Evolutionary conservation across 2,329 filamentous ascomycete species (phyloP), one percentile per base, ranked within the genome.

Genomic region (Mycocentrospora acerina): DNA sequence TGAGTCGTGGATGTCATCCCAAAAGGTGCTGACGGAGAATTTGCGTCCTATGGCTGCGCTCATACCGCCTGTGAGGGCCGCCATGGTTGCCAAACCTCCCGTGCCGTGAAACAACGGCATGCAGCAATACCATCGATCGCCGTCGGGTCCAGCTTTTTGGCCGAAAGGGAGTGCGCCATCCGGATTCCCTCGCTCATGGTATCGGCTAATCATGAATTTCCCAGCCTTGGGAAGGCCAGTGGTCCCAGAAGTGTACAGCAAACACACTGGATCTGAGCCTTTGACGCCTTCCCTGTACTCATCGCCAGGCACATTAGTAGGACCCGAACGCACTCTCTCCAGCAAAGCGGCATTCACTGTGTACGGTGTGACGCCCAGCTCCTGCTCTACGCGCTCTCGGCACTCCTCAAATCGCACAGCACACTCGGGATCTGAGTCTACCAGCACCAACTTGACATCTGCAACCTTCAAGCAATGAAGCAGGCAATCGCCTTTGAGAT

Each of bases 71-170:
- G 55, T 60, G 6, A 75, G 42, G 0, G 79, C 76, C 4, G 77
- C 57, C 40, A 87, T 63, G 18, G 74, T 69, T 6, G 71, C 70
- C 26, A 85, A 75, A 1, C 79, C 79, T 2, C 85, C 85, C 0
- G 86, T 89, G 14, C 84, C 85, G 59, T 90, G 86, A 58, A 88
- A 90, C 11, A 87, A 68, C 0, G 80, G 85, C 85, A 90, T 89
- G 63, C 82, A 85, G 58, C 81, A 79, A 59, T 88, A 89, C 77
- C 82, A 88, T 7, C 82, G 71, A 59, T 87, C 81, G 19, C 44
- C 69, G 22, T 46, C 48, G 16, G 58, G 62, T 19, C 67, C 72
- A 40, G 59, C 50, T 7, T 51, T 59, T 24, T 71, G 62, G 14
- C 57, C 60, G 16, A 62, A 63, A 1, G 59, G 45, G 1, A 59